These are phyloP conservation scores for Backusella morwellensis DNA, from an alignment of 192 early-diverging fungal species.

Conservation along the genomic window DNA sequence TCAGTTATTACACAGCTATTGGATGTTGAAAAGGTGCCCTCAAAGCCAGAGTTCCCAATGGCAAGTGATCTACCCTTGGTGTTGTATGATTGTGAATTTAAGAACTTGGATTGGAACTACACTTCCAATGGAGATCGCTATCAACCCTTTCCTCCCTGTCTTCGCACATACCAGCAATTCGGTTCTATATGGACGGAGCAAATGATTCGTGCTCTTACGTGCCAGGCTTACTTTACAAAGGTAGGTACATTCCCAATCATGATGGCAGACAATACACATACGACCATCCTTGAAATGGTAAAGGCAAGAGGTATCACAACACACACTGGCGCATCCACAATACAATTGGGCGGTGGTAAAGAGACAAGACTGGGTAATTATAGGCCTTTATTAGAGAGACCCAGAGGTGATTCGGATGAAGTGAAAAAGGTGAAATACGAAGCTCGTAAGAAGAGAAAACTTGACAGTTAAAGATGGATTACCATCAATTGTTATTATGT, in stretches of 20 bases:
- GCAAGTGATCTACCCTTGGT: slow-evolving; percentile 88
- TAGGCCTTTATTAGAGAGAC: slow-evolving; percentile 18
- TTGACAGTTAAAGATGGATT: not conserved
- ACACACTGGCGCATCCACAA: slow-evolving; percentile 3
- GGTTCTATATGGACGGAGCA: slow-evolving; percentile 50
- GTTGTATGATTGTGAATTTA: slow-evolving; percentile 82
- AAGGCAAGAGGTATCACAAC: not conserved
- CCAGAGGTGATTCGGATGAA: slow-evolving; percentile 35
- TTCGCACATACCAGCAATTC: slow-evolving; percentile 43
- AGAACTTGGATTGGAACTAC: slow-evolving; percentile 59
- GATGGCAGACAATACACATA: not conserved
- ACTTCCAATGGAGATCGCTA: slow-evolving; percentile 32
- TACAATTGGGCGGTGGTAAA: slow-evolving; percentile 33
- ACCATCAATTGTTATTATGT: not conserved
- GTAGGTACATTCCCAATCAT: slow-evolving; percentile 11
- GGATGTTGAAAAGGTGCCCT: slow-evolving; percentile 58
- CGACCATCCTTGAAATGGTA: not conserved
- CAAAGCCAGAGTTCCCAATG: slow-evolving; percentile 91
- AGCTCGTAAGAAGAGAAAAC: slow-evolving; percentile 19
- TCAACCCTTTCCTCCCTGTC: slow-evolving; percentile 27
- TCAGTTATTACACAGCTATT: slow-evolving; percentile 66
- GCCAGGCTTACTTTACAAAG: slow-evolving; percentile 32
- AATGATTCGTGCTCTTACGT: slow-evolving; percentile 46
- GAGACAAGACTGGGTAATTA: slow-evolving; percentile 21
- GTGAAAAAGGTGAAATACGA: slow-evolving; percentile 37